These are phyloP conservation scores for Plasmodium sp. DNA, from an alignment of 169 alveolate species.

Conservation along the genomic window DNA sequence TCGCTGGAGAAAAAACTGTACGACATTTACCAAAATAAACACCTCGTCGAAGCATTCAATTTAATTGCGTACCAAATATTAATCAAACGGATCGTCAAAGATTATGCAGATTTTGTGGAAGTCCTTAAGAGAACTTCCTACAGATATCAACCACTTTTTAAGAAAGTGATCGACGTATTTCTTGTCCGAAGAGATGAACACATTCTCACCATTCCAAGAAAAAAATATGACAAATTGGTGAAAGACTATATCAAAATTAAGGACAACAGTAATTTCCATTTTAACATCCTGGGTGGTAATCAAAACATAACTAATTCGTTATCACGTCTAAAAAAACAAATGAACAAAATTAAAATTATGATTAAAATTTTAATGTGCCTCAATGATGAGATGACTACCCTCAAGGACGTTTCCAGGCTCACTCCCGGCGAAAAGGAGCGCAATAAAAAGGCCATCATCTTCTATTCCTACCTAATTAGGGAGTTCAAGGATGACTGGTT, in stretches of 20 bases:
- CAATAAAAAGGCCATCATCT: constrained; percentile 2
- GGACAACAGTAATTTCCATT: constrained; percentile 17
- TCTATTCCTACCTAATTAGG: neutral
- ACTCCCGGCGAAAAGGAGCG: neutral
- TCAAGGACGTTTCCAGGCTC: neutral
- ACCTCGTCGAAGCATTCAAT: neutral
- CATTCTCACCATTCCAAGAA: neutral
- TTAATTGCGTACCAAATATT: neutral
- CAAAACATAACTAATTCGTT: neutral
- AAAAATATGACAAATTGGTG: neutral
- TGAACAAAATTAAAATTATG: constrained; percentile 16
- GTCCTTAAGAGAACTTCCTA: neutral
- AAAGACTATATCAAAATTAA: neutral
- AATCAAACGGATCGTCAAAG: neutral
- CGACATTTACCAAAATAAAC: constrained; percentile 1
- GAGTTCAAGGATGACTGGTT: constrained; percentile 17
- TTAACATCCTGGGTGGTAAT: constrained; percentile 9
- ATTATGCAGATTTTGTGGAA: neutral
- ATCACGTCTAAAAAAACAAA: neutral
- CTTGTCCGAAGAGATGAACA: neutral
- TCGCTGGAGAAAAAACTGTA: constrained; percentile 5
- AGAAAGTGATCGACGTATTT: neutral
- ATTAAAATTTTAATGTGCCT: neutral
- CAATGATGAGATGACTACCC: neutral
- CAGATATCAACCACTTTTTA: neutral